phyloP scores from a whole-genome alignment of 345 rosid species.

The Lenwebbia sp. region DNA sequence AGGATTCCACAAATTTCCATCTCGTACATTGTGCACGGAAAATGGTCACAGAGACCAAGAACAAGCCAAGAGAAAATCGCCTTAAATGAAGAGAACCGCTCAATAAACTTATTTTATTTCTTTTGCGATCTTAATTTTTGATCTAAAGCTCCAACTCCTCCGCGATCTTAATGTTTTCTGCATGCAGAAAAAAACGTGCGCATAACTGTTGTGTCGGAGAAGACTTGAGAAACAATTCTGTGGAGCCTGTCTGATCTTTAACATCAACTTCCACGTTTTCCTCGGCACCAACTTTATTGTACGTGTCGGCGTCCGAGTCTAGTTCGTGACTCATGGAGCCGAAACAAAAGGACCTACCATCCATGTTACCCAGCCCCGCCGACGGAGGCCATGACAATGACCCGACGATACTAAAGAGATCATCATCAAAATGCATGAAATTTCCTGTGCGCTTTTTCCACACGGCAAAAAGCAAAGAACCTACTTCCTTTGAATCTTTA shows the following conservation, averaged over 20 bases:
- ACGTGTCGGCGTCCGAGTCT: not conserved
- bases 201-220: not conserved
- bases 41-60: too few species aligned
- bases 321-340: not conserved
- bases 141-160: not conserved
- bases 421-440: not conserved
- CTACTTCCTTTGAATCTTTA: not conserved
- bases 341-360: not conserved
- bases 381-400: not conserved
- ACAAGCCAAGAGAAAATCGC: not conserved
- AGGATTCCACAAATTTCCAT: too few species aligned
- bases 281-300: not conserved
- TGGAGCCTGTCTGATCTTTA: not conserved
- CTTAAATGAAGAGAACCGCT: not conserved
- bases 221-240: not conserved
- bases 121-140: not conserved
- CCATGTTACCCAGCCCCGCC: not conserved
- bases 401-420: not conserved
- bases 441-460: too few species aligned
- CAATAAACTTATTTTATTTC: not conserved
- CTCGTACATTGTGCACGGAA: too few species aligned
- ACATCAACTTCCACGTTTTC: not conserved
- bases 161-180: not conserved
- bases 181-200: not conserved
- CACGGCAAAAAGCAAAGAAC: not conserved